Evolutionary conservation across 2,329 filamentous ascomycete genomes (phyloP), one percentile per base, ranked within the genome.

Genomic region (Conoideocrella luteorostrata): DNA sequence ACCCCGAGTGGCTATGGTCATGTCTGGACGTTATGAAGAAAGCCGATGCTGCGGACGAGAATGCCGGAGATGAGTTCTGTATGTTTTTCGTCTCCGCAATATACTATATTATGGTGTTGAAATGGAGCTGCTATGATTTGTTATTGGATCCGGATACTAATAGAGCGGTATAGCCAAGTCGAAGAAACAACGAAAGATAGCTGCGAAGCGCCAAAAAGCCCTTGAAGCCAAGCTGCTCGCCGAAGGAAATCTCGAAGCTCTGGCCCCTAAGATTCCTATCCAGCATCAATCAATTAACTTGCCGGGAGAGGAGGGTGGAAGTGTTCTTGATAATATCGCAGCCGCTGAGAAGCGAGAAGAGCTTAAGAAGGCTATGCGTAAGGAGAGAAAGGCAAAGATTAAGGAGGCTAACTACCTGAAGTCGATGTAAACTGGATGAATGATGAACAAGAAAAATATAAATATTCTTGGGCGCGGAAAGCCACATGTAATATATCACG

Each of bases 371-470:
- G 81, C 80, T 26, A 82, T 89, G 84, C 77, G 86, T 58, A 77
- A 77, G 62, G 84, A 88, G 70, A 74, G 86, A 60, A 79, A 83
- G 66, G 78, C 77, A 47, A 78, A 75, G 66, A 93, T 93, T 59
- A 91, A 90, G 78, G 87, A 93, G 72, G 68, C 67, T 60, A 93
- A 93, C 69, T 93, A 89, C 75, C 77, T 93, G 66, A 86, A 84
- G 76, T 78, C 80, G 34, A 88, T 90, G 84, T 80, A 72, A 45
- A n/a, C 6, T 15, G 17, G 13, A 12, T n/a, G 22, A 69, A 52
- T 22, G 13, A 13, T 35, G 23, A 26, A 22, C 39, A 11, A 24
- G 9, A n/a, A 21, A 21, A 32, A 9, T 43, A 34, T 38, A 43
- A 56, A 52, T 52, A 60, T 36, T 24, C 44, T 26, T 23, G 28